Evolutionary conservation across 2,329 filamentous ascomycete genomes (phyloP).

Genomic region (Sphaerulina populicola): DNA sequence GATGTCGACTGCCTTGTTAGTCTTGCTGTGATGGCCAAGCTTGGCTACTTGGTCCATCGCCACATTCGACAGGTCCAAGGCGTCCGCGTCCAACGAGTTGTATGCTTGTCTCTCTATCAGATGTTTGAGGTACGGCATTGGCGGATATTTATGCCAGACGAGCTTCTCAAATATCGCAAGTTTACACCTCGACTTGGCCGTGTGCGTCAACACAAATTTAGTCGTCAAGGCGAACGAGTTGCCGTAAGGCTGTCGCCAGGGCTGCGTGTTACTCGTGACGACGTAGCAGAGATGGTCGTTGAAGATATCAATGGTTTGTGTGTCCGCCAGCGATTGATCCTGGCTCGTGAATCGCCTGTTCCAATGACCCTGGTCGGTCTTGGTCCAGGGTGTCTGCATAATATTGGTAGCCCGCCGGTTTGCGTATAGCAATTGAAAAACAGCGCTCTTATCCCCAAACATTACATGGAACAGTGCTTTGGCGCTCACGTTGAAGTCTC

Average conservation of each 20-base stretch:
- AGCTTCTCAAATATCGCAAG: conserved; percentile 79
- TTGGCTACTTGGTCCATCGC: conserved; percentile 69
- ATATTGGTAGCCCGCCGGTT: conserved; percentile 71
- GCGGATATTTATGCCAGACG: conserved; percentile 61
- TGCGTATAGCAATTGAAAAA: conserved; percentile 85
- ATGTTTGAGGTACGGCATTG: conserved; percentile 37
- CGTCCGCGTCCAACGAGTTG: conserved; percentile 63
- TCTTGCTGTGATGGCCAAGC: conserved; percentile 64
- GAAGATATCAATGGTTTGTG: conserved; percentile 69
- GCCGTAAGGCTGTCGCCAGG: conserved; percentile 80
- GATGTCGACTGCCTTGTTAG: conserved; percentile 68
- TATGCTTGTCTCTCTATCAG: conserved; percentile 59
- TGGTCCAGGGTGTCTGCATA: conserved; percentile 75
- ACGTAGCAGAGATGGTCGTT: conserved; percentile 57
- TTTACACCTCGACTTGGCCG: conserved; percentile 86
- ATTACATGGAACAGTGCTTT: conserved; percentile 94
- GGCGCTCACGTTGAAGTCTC: conserved; percentile 80
- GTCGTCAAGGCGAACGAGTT: conserved; percentile 71
- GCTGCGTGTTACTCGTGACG: conserved; percentile 54
- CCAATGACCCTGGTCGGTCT: conserved; percentile 50
- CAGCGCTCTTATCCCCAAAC: conserved; percentile 90
- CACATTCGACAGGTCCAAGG: conserved; percentile 65
- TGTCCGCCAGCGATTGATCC: conserved; percentile 54
- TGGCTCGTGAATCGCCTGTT: conserved; percentile 57
- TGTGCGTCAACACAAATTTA: conserved; percentile 89